A percentile compares a stretch with the other conserved stretches of the same genome.
These are phyloP conservation scores for Bipolaris bicolor DNA, from an alignment of 2,329 filamentous ascomycete genomes.

Conservation along the genomic window DNA sequence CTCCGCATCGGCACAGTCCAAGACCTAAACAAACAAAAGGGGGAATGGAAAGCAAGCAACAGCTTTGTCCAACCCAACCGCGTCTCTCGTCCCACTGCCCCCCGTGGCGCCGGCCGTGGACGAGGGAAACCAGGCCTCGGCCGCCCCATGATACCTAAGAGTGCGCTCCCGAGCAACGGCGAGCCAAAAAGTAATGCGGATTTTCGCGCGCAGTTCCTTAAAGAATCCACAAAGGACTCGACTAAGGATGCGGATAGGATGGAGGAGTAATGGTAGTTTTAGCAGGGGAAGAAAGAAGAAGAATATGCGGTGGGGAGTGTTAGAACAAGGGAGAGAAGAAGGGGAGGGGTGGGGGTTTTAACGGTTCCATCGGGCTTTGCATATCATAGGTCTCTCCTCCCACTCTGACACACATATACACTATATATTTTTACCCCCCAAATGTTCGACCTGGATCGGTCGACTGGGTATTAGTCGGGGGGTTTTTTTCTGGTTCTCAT, in stretches of 20 bases:
- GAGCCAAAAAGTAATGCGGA: slow-evolving; percentile 62
- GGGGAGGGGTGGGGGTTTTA: background rate
- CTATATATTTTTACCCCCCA: too few relatives aligned
- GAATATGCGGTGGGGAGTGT: too few relatives aligned
- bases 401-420: too few relatives aligned
- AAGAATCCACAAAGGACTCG: slow-evolving; percentile 31
- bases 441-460: too few relatives aligned
- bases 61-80: slow-evolving; percentile 37
- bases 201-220: slow-evolving; percentile 62
- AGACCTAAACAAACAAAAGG: slow-evolving; percentile 52
- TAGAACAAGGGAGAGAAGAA: too few relatives aligned
- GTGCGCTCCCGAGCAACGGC: slow-evolving; percentile 19
- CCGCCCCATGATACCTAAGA: slow-evolving; percentile 34
- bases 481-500: too few relatives aligned
- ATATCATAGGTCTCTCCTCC: background rate
- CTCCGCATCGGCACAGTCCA: slow-evolving; percentile 57
- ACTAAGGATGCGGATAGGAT: slow-evolving; percentile 30
- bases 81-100: slow-evolving; percentile 35
- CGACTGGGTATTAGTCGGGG: too few relatives aligned
- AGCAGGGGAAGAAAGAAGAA: too few relatives aligned
- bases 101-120: slow-evolving; percentile 34
- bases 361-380: background rate
- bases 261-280: slow-evolving; percentile 31
- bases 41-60: slow-evolving; percentile 49
- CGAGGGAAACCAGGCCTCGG: slow-evolving; percentile 38